phyloP scores from a whole-genome alignment of 2,329 filamentous ascomycete genomes.

The Arthroderma uncinatum region DNA sequence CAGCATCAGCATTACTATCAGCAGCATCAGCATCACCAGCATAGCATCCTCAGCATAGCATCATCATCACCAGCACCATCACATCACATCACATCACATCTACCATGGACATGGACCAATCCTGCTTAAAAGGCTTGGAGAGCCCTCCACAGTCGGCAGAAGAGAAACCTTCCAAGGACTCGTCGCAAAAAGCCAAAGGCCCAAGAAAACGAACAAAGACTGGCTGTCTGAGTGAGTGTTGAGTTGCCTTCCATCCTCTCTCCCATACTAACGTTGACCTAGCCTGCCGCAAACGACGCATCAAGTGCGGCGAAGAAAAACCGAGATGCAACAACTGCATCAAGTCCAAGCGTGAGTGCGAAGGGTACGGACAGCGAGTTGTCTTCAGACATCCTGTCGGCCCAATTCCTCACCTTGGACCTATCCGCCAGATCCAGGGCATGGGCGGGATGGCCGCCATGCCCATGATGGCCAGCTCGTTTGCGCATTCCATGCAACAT shows the following conservation, averaged over 20 bases:
- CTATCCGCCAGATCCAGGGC: constrained; percentile 17
- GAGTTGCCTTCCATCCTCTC: too few relatives aligned
- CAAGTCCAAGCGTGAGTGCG: constrained; percentile 37
- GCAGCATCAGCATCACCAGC: too few relatives aligned
- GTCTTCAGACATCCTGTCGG: constrained; percentile 34
- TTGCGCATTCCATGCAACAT: constrained; percentile 8
- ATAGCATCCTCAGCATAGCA: too few relatives aligned
- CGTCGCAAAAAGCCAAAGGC: constrained; percentile 18
- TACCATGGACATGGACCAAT: constrained; percentile 5
- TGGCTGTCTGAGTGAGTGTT: constrained; percentile 76
- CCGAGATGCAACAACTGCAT: constrained; percentile 38
- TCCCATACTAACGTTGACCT: constrained; percentile 13
- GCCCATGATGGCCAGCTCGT: constrained; percentile 10
- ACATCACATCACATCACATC: too few relatives aligned
- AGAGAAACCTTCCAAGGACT: constrained; percentile 14
- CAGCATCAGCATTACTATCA: too few relatives aligned
- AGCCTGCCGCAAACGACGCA: constrained; percentile 88
- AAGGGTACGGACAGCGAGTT: constrained; percentile 34
- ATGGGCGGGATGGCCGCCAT: constrained; percentile 6
- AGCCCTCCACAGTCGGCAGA: constrained; percentile 1
- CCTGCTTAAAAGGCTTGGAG: neutral
- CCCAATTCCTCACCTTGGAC: constrained; percentile 18
- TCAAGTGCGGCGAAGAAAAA: constrained; percentile 86
- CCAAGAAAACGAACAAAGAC: constrained; percentile 73
- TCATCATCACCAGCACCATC: too few relatives aligned